Evolutionary conservation across 225 moss, liverwort and hornwort genomes (phyloP).

Genomic region (Pseudisothecium myosuroides): DNA sequence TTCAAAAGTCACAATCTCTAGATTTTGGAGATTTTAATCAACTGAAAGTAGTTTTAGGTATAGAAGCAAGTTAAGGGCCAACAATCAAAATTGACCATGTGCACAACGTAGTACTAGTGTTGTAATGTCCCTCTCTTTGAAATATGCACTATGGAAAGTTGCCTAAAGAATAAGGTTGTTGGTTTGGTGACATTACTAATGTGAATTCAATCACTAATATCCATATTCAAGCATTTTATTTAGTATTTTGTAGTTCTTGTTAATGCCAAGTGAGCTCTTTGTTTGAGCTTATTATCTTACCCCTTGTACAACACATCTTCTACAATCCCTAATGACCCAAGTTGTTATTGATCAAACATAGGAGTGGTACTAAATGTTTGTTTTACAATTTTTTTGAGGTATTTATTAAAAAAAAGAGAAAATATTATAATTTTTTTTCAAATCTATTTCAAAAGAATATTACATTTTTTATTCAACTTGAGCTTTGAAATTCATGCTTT

Average conservation of each 20-base stretch:
- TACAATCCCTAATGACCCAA: background rate
- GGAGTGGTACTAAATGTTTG: background rate
- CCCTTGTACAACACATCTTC: background rate
- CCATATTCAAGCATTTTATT: background rate
- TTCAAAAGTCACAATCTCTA: background rate
- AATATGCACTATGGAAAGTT: rapidly evolving
- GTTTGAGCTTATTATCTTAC: background rate
- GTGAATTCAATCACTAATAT: background rate
- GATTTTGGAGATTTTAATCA: background rate
- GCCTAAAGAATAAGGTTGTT: background rate
- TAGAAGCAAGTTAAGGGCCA: rapidly evolving
- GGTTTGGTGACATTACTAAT: background rate
- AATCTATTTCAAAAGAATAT: background rate
- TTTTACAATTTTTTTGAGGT: background rate
- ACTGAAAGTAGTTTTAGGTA: background rate
- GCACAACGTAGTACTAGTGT: background rate
- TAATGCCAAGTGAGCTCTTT: background rate
- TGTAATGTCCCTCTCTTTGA: rapidly evolving
- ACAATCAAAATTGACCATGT: background rate
- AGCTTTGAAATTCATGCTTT: background rate
- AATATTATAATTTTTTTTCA: background rate
- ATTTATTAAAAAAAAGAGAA: background rate
- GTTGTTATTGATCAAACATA: background rate
- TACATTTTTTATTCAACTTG: background rate
- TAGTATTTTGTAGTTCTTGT: background rate